These are phyloP conservation scores for Plasmodium falciparum DNA, from an alignment of 169 alveolate genomes.

Conservation along the genomic window DNA sequence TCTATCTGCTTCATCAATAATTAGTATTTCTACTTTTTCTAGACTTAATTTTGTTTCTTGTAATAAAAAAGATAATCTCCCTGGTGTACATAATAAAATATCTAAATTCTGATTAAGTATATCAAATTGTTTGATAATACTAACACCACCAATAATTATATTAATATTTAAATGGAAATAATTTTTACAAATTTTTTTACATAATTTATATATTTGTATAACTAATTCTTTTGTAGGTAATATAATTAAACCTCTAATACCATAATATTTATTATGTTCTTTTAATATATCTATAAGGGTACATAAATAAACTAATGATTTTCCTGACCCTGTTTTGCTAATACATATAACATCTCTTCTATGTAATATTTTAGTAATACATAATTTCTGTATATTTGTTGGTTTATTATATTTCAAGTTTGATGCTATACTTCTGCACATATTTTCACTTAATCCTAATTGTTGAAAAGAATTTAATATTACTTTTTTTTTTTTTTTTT, in stretches of 20 bases:
- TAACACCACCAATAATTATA: slow-evolving; percentile 95
- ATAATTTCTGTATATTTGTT: slow-evolving; percentile 96
- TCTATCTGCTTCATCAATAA: slow-evolving; percentile 97
- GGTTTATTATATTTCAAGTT: slow-evolving; percentile 88
- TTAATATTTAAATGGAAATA: slow-evolving; percentile 91
- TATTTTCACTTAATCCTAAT: slow-evolving; percentile 82
- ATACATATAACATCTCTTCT: slow-evolving; percentile 95
- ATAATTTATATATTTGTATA: slow-evolving; percentile 87
- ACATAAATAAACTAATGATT: slow-evolving; percentile 95
- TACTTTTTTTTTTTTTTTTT: slow-evolving; percentile 50
- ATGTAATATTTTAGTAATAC: slow-evolving; percentile 93
- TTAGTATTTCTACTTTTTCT: slow-evolving; percentile 89
- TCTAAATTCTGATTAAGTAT: slow-evolving; percentile 95
- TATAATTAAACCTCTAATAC: slow-evolving; percentile 94
- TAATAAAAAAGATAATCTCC: slow-evolving; percentile 94
- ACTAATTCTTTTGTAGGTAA: slow-evolving; percentile 97
- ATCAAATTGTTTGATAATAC: slow-evolving; percentile 94
- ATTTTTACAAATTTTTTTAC: slow-evolving; percentile 86
- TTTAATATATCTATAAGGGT: slow-evolving; percentile 93
- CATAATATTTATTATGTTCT: slow-evolving; percentile 93
- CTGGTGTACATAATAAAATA: slow-evolving; percentile 97
- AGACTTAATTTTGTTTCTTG: slow-evolving; percentile 92
- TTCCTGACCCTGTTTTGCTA: slow-evolving; percentile 97
- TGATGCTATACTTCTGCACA: slow-evolving; percentile 81
- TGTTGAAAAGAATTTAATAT: slow-evolving; percentile 83